phyloP scores from a whole-genome alignment of 257 asterid genomes.

The Linderniella brevidens region DNA sequence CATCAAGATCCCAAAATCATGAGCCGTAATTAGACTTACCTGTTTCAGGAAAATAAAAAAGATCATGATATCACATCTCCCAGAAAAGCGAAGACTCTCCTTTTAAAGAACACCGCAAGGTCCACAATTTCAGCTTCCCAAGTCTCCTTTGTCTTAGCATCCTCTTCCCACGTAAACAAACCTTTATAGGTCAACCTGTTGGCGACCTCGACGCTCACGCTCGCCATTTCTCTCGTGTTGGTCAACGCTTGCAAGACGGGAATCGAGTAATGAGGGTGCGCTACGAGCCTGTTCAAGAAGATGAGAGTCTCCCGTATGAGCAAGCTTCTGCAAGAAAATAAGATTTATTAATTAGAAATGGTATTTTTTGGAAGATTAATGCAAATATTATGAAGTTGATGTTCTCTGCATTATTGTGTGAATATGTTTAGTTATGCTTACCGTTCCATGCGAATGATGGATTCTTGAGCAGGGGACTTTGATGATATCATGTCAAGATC shows the following conservation, averaged over 20 bases:
- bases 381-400: too few relatives aligned
- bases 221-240: constrained; percentile 33
- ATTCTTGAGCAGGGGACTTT: constrained; percentile 30
- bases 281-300: constrained; percentile 62
- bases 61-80: constrained; percentile 35
- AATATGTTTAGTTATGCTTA: constrained; percentile 19
- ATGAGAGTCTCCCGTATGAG: constrained; percentile 79
- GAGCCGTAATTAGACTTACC: too few relatives aligned
- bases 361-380: background rate
- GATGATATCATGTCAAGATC: constrained; percentile 51
- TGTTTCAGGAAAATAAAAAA: too few relatives aligned
- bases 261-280: constrained; percentile 61
- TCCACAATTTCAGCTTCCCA: constrained; percentile 61
- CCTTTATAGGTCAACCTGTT: constrained; percentile 43
- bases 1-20: too few relatives aligned
- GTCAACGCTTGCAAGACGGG: constrained; percentile 53
- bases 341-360: background rate
- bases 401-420: too few relatives aligned
- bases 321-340: constrained; percentile 35
- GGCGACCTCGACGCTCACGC: constrained; percentile 47
- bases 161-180: constrained; percentile 32
- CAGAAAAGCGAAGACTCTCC: constrained; percentile 46
- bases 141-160: constrained; percentile 26
- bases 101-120: constrained; percentile 56
- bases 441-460: constrained; percentile 49